Evolutionary conservation across 1,284 basidiomycete genomes (phyloP).

Genomic region (Psilocybe mexicana): DNA sequence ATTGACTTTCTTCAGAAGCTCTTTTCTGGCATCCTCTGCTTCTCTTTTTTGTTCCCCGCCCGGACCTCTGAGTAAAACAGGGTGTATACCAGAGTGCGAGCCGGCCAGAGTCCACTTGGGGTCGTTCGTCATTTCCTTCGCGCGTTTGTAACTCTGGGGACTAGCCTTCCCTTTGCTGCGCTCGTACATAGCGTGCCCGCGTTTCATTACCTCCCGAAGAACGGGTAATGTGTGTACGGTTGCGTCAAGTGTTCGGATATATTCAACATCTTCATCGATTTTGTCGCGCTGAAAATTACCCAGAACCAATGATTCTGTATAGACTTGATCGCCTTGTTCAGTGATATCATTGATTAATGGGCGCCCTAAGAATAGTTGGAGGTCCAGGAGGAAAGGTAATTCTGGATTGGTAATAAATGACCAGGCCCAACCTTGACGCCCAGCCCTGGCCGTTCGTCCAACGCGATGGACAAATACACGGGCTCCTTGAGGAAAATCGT

Average conservation of each 20-base stretch:
- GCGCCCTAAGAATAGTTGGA: slow-evolving; percentile 93
- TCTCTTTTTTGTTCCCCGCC: slow-evolving; percentile 37
- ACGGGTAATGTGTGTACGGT: slow-evolving; percentile 67
- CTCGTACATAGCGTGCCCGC: slow-evolving; percentile 94
- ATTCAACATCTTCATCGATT: slow-evolving; percentile 86
- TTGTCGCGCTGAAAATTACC: slow-evolving; percentile 83
- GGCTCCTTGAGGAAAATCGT: slow-evolving; percentile 94
- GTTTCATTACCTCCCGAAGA: slow-evolving; percentile 86
- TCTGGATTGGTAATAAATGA: slow-evolving; percentile 88
- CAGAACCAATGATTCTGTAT: slow-evolving; percentile 72
- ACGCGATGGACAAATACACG: slow-evolving; percentile 97
- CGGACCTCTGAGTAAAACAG: slow-evolving; percentile 51
- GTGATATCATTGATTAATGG: slow-evolving; percentile 63
- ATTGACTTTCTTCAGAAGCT: slow-evolving; percentile 76
- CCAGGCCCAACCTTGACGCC: slow-evolving; percentile 95
- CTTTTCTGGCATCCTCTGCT: slow-evolving; percentile 59
- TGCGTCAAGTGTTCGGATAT: slow-evolving; percentile 70
- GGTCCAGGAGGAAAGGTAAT: slow-evolving; percentile 88
- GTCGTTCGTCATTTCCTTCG: slow-evolving; percentile 85
- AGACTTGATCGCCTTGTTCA: slow-evolving; percentile 53
- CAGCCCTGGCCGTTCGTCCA: slow-evolving; percentile 94
- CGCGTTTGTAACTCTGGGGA: slow-evolving; percentile 81
- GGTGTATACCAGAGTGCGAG: slow-evolving; percentile 71
- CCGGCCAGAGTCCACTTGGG: slow-evolving; percentile 72
- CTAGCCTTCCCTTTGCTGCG: slow-evolving; percentile 91